Evolutionary conservation across 2,329 filamentous ascomycete species (phyloP), one percentile per base, ranked within the genome.

Genomic region (Sporothrix schenckii): DNA sequence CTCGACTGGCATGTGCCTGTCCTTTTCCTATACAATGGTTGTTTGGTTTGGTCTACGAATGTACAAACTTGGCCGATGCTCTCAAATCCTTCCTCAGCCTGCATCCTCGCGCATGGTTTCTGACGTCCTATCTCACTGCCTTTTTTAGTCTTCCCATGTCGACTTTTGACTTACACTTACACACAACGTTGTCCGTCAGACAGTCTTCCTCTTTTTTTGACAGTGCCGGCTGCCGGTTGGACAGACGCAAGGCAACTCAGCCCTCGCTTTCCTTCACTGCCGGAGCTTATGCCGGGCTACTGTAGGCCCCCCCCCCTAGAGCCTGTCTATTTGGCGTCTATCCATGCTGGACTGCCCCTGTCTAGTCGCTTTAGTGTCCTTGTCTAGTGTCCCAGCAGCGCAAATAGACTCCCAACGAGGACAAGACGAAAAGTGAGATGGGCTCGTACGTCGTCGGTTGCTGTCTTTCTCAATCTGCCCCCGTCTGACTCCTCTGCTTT

Each of bases 241-340:
- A 13, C 11, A 11, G 14, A 50, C 19, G 19, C 49, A 16, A 50
- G 47, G 47, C 14, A 50, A 19, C 19, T 30, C 27, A 30, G 47
- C 49, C 49, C 19, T 50, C 47, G 6, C 47, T 16, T 21, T 21
- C 21, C 41, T n/a, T 30, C 27, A 67, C 50, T 67, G 65, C 49
- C 65, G 65, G 65, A 30, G 65, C 65, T 67, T 67, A 54, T 67
- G 50, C 50, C 61, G 19, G 47, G 27, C 63, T 66, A 66, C 63
- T 66, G 63, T 47, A 54, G 7, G 14, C 5, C 24, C 13, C 24
- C 39, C 14, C 5, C 24, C 13, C 24, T n/a, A 41, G 24, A 49
- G 60, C 16, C 41, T 16, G 56, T 4, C 19, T 34, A 19, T 60
- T 30, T 60, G 24, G 53, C 24, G 24, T 56, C 53, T 19, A 13